Base-by-base conservation (phyloP, 495 filamentous ascomycete genomes). In the Xylaria cubensis region DNA sequence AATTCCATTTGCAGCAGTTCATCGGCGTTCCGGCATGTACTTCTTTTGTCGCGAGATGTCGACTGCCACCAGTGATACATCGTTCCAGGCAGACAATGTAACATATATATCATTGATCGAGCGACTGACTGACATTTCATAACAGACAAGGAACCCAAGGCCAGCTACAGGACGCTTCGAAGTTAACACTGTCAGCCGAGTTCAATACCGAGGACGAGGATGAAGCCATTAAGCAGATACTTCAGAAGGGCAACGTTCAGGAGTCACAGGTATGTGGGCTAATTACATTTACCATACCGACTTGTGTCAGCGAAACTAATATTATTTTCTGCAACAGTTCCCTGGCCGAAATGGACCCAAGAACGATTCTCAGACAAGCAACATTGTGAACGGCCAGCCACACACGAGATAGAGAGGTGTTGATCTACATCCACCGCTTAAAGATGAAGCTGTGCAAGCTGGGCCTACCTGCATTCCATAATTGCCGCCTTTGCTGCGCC, bases 121-220 rank as follows among this genome's bases (percentile, higher is more conserved):
- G 76, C 67, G 56, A 62, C 75, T 78, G 78, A 79, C 63, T 48
- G 44, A 62, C 32, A 62, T 67, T 21, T 44, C 59, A 46, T 51
- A 10, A 76, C 73, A 98, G 95, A 79, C 94, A 97, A 74, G 95
- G 96, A 73, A 89, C 89, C 13, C 94, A 97, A 79, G 96, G 95
- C 64, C 85, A 90, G 71, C 82, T 93, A 53, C 92, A 97, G 75
- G 81, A 80, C 8, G 94, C 94, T 19, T 93, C 92, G 75, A 93
- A 96, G 51, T 77, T 82, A 19, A 82, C 81, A 32, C 87, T 99
- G 4, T 91, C 95, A 75, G 92, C 89, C 74, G 95, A 99, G 84
- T 99, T 99, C 74, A 94, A 94, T 58, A 95, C 92, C 12, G 73
- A 81, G 58, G 85, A 90, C 58, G 90, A 93, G 17, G 94, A 97